Percentiles rank a stretch among this genome's conserved stretches.
phyloP scores from a whole-genome alignment of 257 asterid species.

The Solanum tarijense region DNA sequence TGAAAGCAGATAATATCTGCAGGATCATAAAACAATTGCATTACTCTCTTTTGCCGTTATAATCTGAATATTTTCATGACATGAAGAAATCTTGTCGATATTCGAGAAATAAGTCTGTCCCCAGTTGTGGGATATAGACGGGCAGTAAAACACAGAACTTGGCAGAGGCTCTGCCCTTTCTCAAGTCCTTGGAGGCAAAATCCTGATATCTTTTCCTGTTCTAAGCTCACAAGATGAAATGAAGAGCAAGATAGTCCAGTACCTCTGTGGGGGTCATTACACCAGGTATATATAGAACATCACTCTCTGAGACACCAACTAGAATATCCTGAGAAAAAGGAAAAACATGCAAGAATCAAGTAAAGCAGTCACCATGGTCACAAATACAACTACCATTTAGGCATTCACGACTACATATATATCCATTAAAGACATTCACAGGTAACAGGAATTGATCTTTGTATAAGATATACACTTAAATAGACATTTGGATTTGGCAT shows the following conservation, averaged over 20 bases:
- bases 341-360: background rate
- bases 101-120: background rate
- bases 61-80: background rate
- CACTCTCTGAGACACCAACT: slow-evolving; percentile 33
- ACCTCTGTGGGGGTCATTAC: slow-evolving; percentile 89
- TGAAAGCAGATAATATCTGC: slow-evolving; percentile 60
- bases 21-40: slow-evolving; percentile 4
- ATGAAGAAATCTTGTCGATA: background rate
- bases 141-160: background rate
- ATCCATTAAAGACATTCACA: too few relatives aligned
- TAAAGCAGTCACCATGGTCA: background rate
- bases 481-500: background rate
- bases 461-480: background rate
- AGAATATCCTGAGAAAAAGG: slow-evolving; percentile 43
- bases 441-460: background rate
- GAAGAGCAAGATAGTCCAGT: background rate
- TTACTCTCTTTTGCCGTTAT: background rate
- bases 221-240: background rate
- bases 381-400: background rate
- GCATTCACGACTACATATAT: background rate
- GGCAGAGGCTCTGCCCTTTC: background rate
- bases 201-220: background rate
- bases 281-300: slow-evolving; percentile 76
- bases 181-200: background rate
- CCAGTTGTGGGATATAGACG: background rate